Base-by-base conservation (phyloP, 345 rosid species). In the Pugionium cornutum region DNA sequence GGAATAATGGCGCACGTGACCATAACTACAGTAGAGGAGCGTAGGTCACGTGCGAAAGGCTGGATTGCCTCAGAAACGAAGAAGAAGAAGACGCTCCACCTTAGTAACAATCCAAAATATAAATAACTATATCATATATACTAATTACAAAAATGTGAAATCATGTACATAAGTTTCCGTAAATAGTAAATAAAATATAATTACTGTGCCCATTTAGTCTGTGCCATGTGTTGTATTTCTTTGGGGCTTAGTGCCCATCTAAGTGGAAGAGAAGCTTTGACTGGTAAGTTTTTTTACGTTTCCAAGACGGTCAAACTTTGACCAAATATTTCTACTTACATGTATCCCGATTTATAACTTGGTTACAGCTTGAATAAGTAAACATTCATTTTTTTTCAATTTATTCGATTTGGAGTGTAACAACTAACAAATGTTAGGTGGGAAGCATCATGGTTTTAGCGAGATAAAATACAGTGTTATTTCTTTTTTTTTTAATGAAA, bases 31-130 rank as follows among this genome's bases (percentile, higher is more conserved):
- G 74, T 78, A 73, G 39, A 77, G 84, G 91, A 83, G 88, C 88
- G 91, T 83, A 83, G 75, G 77, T 83, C 91, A 75, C 91, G 84
- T 80, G 88, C 75, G 73, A 78, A 79, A 76, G 76, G 73, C 85
- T 81, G 84, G 83, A 72, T 78, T 72, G 77, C 67, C 65, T 70
- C 64, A 63, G 31, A 48, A 55, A 47, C 37, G 41, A 59, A 36
- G 64, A 55, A 49, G 61, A 59, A 72, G 69, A 69, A 72, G 82
- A 76, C 80, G 80, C 76, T 70, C 81, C 81, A 58, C 76, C 64
- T 67, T 48, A n/a, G 58, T 62, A n/a, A 42, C 66, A 71, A 26
- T 71, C 75, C 69, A 71, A 64, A 63, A 18, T 46, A 5, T 44
- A 36, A 52, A 64, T 64, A 51, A 72, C 48, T 9, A 42, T 28